Base-by-base conservation (phyloP, 352 stramenopile genomes). In the Pythium periplocum region DNA sequence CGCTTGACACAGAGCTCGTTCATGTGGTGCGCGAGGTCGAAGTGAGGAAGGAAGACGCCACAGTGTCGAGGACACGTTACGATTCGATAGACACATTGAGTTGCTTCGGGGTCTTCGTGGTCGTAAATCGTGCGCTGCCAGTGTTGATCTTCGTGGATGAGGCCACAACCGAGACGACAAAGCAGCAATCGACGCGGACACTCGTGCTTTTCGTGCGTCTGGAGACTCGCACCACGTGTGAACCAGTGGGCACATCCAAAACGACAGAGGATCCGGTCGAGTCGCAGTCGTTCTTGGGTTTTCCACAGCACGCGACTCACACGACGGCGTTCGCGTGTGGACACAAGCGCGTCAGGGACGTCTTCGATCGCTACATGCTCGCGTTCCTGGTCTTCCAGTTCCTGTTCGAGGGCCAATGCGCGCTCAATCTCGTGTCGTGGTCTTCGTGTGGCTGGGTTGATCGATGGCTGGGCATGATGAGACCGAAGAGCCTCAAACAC, bases 241-340 rank as follows among this genome's bases (percentile, higher is more conserved):
- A 87, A 71, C 78, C 78, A 89, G 34, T 59, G 47, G 12, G 56
- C 72, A 36, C 81, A 91, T 40, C 78, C 78, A 64, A 68, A 91
- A n/a, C 66, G 66, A 53, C 81, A 91, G 3, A 82, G 58, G 35
- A 69, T 64, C 32, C 58, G 52, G 26, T 74, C 50, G 2, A 46
- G 43, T 43, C 59, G 62, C 8, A 84, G 36, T 3, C 81, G 72
- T 47, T 81, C 64, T 5, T 61, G 50, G 5, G 65, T 67, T 8
- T 72, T 69, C 35, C 60, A 68, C 26, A 91, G 48, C 6, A 88
- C 63, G 2, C 78, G 76, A 55, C 67, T 72, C 45, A 91, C 73
- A 34, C 78, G 74, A 11, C 81, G 63, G 1, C 81, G 76, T 50
- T 87, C 78, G 30, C 61, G 56, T 4, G 57, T n/a, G 5, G 41